Evolutionary conservation across 805 yeast genomes (phyloP).

Genomic region (Brettanomyces bruxellensis): DNA sequence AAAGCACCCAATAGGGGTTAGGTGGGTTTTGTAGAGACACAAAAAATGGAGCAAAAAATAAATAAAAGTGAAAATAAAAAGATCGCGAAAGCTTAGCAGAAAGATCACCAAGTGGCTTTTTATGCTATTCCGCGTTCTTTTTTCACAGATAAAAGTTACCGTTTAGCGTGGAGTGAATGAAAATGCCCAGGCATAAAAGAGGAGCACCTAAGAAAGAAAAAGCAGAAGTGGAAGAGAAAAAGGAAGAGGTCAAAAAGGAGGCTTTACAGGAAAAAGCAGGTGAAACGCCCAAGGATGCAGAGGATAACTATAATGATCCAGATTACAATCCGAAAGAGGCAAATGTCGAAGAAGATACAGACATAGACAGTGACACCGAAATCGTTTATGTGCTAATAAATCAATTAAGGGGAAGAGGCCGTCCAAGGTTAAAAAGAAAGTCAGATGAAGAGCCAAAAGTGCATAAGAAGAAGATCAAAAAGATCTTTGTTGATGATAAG

Average conservation of each 20-base stretch:
- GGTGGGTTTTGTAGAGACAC: no score
- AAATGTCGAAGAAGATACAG: conserved; percentile 17
- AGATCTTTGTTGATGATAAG: conserved; percentile 40
- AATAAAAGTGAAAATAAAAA: background rate
- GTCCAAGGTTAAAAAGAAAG: conserved; percentile 20
- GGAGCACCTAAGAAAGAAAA: conserved; percentile 2
- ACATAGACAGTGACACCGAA: conserved; percentile 13
- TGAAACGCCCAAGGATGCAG: conserved; percentile 2
- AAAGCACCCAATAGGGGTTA: no score
- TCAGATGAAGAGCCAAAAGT: conserved; percentile 18
- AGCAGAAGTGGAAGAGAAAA: conserved; percentile 4
- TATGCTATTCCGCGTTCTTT: no score
- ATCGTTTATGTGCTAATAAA: conserved; percentile 5
- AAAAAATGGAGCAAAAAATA: background rate
- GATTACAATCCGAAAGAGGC: conserved; percentile 14
- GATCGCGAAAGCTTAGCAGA: background rate
- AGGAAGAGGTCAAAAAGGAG: conserved; percentile 10
- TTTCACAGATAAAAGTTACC: no score
- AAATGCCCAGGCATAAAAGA: conserved; percentile 2
- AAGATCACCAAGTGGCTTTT: background rate
- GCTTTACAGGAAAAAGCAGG: background rate
- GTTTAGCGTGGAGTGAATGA: no score
- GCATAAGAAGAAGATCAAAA: conserved; percentile 22
- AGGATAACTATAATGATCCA: conserved; percentile 15
- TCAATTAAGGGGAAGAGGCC: conserved; percentile 22